Conservation (phyloP, 202 grass and related monocot genomes). For the Eragrostis tef region DNA sequence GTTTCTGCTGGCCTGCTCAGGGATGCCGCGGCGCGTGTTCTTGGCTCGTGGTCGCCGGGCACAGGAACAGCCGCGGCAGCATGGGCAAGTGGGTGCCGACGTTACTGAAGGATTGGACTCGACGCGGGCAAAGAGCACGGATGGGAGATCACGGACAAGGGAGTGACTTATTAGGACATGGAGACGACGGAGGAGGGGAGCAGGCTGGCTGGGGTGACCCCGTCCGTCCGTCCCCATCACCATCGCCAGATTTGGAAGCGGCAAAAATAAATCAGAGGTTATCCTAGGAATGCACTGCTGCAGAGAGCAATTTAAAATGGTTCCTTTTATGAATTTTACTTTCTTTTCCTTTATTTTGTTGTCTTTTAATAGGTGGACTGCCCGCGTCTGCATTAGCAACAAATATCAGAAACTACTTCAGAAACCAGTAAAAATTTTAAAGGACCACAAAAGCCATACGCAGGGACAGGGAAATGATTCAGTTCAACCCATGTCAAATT, state of each 20-base stretch:
- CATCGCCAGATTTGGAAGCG: slow-evolving; percentile 59
- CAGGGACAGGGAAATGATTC: background rate
- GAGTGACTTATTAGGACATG: slow-evolving; percentile 56
- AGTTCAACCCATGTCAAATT: background rate
- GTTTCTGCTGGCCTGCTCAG: slow-evolving; percentile 11
- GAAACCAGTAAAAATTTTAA: background rate
- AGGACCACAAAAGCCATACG: background rate
- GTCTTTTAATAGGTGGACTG: background rate
- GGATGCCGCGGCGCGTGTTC: slow-evolving; percentile 42
- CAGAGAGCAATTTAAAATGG: background rate
- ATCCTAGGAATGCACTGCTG: background rate
- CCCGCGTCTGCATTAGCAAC: background rate
- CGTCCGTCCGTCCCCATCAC: slow-evolving; percentile 36
- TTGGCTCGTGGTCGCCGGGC: slow-evolving; percentile 43
- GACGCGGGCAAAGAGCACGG: slow-evolving; percentile 29
- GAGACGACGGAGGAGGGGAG: slow-evolving; percentile 21
- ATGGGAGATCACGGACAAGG: slow-evolving; percentile 38
- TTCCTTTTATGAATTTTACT: background rate
- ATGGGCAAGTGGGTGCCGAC: slow-evolving; percentile 42
- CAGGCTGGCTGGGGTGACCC: slow-evolving; percentile 31
- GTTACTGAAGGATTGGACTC: slow-evolving; percentile 47
- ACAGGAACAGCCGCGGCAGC: slow-evolving; percentile 45
- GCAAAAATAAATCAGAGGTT: background rate
- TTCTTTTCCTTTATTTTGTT: background rate
- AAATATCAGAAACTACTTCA: background rate